phyloP scores from a whole-genome alignment of 371 early-diverging fungal genomes.

The Amoeboradix gromovi region DNA sequence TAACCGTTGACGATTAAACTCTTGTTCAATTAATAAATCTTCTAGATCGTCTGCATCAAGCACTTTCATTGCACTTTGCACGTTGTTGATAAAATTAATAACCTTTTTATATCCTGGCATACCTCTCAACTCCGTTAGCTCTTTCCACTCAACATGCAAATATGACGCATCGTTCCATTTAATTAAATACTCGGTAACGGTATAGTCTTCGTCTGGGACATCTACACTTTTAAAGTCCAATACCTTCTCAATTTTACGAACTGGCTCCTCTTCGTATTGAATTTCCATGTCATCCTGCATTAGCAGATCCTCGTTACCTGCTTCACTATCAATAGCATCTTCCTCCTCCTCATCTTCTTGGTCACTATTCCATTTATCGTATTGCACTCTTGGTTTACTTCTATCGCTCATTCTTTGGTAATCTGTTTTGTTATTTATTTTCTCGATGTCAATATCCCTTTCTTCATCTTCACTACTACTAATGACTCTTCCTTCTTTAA shows the following conservation, averaged over 20 bases:
- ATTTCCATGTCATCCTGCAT: not conserved
- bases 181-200: not conserved
- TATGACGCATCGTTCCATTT: not conserved
- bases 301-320: not conserved
- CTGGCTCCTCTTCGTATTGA: not conserved
- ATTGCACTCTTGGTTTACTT: not conserved
- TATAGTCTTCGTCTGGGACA: not conserved
- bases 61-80: not conserved
- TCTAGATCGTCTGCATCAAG: not conserved
- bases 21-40: conserved; percentile 1
- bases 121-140: not conserved
- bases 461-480: not conserved
- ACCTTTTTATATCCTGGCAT: not conserved
- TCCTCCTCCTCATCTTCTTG: not conserved
- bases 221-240: not conserved
- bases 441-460: not conserved
- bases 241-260: not conserved
- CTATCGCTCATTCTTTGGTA: not conserved
- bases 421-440: not conserved
- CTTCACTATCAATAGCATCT: not conserved
- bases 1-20: not conserved
- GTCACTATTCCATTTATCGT: not conserved
- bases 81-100: not conserved
- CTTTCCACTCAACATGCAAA: not conserved
- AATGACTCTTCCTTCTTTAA: not conserved